Conservation (phyloP, 2,329 filamentous ascomycete species). For the Dendrostoma leiphaemia region DNA sequence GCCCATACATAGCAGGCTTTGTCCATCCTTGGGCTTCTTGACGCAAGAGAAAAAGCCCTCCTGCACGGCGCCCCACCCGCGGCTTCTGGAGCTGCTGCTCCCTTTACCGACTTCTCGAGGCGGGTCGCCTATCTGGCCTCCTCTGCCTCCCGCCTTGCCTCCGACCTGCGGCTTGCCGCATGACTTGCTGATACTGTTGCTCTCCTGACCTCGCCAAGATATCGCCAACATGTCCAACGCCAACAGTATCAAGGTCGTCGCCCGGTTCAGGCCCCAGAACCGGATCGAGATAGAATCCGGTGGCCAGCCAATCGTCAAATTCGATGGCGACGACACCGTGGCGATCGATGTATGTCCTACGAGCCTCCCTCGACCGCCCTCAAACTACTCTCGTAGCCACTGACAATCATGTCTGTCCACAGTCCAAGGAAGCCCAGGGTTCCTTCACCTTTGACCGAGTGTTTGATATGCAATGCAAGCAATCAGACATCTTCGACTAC, state of each 20-base stretch:
- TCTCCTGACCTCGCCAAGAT: constrained; percentile 25
- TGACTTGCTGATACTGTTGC: constrained; percentile 25
- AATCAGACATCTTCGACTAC: constrained; percentile 95
- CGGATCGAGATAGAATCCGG: constrained; percentile 86
- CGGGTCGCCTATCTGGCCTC: constrained; percentile 16
- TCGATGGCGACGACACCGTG: constrained; percentile 88
- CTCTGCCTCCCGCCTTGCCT: constrained; percentile 3
- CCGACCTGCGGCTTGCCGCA: constrained; percentile 14
- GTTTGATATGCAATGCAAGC: constrained; percentile 89
- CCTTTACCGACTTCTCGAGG: constrained; percentile 14
- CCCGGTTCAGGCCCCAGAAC: constrained; percentile 97
- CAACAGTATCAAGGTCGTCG: constrained; percentile 83
- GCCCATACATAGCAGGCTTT: constrained; percentile 6
- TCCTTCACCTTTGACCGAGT: constrained; percentile 97
- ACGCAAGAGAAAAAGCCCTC: not conserved
- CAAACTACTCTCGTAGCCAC: not conserved
- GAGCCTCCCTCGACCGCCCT: not conserved
- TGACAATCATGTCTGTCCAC: not conserved
- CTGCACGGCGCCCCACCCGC: constrained; percentile 5
- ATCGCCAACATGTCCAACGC: constrained; percentile 52
- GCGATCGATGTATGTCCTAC: constrained; percentile 68
- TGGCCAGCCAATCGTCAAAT: constrained; percentile 87
- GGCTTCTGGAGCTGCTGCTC: constrained; percentile 5
- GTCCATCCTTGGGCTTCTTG: not conserved
- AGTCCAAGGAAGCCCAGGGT: constrained; percentile 81